Percentiles rank a stretch among this genome's conserved stretches.
These are phyloP conservation scores for Candida pseudoviswanathii DNA, from an alignment of 1,139 yeast genomes.

Conservation along the genomic window DNA sequence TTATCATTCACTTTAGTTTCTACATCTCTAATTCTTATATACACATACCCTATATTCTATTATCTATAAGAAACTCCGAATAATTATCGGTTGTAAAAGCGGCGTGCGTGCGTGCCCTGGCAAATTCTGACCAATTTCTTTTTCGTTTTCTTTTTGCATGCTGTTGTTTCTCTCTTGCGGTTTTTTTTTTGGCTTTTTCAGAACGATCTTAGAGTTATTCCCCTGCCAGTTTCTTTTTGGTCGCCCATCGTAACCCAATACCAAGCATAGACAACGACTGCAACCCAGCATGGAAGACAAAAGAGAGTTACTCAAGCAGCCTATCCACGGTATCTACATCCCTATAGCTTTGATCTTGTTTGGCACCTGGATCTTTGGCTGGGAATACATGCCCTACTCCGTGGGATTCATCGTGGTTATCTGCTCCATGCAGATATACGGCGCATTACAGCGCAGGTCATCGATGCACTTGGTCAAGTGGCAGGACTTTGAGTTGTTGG, in stretches of 20 bases:
- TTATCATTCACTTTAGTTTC: neutral
- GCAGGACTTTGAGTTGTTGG: slow-evolving; percentile 67
- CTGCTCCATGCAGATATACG: slow-evolving; percentile 46
- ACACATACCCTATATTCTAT: slow-evolving; percentile 4
- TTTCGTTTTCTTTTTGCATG: neutral
- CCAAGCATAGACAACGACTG: too few relatives aligned
- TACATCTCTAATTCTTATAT: slow-evolving; percentile 9
- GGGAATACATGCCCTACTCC: slow-evolving; percentile 52
- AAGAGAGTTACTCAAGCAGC: slow-evolving; percentile 56
- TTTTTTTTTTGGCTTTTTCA: too few relatives aligned
- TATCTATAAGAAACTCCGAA: neutral
- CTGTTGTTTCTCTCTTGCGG: too few relatives aligned
- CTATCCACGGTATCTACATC: slow-evolving; percentile 72
- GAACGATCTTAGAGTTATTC: too few relatives aligned
- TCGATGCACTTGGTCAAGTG: slow-evolving; percentile 56
- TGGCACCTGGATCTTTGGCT: slow-evolving; percentile 61
- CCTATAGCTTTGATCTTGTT: slow-evolving; percentile 63
- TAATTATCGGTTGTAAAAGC: neutral
- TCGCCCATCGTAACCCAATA: too few relatives aligned
- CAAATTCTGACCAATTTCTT: too few relatives aligned
- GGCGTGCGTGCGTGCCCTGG: too few relatives aligned
- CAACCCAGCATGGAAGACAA: slow-evolving; percentile 37
- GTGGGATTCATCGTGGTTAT: slow-evolving; percentile 48
- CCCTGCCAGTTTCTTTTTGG: too few relatives aligned
- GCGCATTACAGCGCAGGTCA: slow-evolving; percentile 50